These are phyloP conservation scores for Tripterygium wilfordii DNA, from an alignment of 177 flowering plant genomes.

Conservation along the genomic window DNA sequence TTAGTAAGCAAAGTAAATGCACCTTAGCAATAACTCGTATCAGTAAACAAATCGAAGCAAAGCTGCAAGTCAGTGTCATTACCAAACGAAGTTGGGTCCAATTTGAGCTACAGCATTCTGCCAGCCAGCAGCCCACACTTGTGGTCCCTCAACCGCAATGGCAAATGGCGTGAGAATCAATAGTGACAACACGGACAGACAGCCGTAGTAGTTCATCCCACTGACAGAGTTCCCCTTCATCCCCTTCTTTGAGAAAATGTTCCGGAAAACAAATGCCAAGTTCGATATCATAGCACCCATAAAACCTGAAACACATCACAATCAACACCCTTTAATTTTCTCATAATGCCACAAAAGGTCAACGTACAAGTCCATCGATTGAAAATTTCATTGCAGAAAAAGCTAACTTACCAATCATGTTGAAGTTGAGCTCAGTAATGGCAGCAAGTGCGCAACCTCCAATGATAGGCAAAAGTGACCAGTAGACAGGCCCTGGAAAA, in stretches of 20 bases:
- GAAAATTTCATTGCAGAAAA: not conserved
- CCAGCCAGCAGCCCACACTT: slow-evolving; percentile 55
- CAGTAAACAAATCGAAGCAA: not conserved
- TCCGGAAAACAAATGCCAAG: slow-evolving; percentile 56
- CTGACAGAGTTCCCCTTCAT: slow-evolving; percentile 62
- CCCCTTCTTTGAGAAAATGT: slow-evolving; percentile 62
- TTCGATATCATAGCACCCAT: slow-evolving; percentile 72
- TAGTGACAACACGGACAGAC: slow-evolving; percentile 51
- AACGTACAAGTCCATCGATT: not conserved
- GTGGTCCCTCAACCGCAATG: slow-evolving; percentile 59
- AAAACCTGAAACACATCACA: slow-evolving; percentile 29
- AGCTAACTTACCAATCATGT: slow-evolving; percentile 42
- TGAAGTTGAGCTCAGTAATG: slow-evolving; percentile 60
- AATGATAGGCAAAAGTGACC: slow-evolving; percentile 46
- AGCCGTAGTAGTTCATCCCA: slow-evolving; percentile 68
- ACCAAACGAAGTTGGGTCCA: slow-evolving; percentile 50
- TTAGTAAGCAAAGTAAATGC: slow-evolving; percentile 1
- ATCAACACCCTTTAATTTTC: too few species aligned
- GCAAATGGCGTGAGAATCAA: slow-evolving; percentile 61
- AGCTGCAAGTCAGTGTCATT: slow-evolving; percentile 5
- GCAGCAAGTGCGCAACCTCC: slow-evolving; percentile 62
- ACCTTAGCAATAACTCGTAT: not conserved
- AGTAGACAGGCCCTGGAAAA: slow-evolving; percentile 40
- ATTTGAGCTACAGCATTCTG: slow-evolving; percentile 42
- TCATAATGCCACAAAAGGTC: too few species aligned